Evolutionary conservation across 768 basidiomycete genomes (phyloP).

Genomic region (Rubroboletus pulcherrimus): DNA sequence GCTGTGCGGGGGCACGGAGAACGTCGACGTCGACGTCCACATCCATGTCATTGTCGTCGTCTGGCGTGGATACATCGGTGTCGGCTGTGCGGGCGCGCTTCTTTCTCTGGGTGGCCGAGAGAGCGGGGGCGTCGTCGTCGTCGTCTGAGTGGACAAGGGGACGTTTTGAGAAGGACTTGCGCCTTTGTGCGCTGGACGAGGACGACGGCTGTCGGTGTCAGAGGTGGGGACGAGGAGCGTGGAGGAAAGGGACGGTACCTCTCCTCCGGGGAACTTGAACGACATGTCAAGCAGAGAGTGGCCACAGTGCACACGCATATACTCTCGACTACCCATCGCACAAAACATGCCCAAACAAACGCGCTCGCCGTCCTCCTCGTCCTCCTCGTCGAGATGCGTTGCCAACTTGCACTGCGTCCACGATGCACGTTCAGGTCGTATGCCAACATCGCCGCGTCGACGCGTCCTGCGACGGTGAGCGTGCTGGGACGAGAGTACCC

Average conservation of each 20-base stretch:
- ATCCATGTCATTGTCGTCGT: slow-evolving; percentile 40
- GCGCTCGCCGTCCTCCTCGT: slow-evolving; percentile 7
- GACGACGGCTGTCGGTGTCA: slow-evolving; percentile 21
- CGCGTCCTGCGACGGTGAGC: slow-evolving; percentile 31
- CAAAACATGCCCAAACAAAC: slow-evolving; percentile 21
- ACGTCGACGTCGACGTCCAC: slow-evolving; percentile 42
- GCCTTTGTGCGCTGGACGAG: slow-evolving; percentile 10
- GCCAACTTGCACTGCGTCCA: slow-evolving; percentile 5
- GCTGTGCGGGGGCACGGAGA: slow-evolving; percentile 16
- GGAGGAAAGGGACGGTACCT: slow-evolving; percentile 8
- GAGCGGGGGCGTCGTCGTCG: slow-evolving; percentile 45
- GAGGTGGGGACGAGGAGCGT: neutral
- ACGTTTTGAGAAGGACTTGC: slow-evolving; percentile 23
- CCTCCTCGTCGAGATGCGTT: slow-evolving; percentile 16
- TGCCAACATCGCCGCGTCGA: slow-evolving; percentile 5
- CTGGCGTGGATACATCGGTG: slow-evolving; percentile 37
- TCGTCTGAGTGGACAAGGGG: slow-evolving; percentile 35
- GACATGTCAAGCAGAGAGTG: slow-evolving; percentile 10
- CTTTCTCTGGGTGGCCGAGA: slow-evolving; percentile 42
- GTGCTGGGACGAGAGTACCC: slow-evolving; percentile 67
- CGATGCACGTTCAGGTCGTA: slow-evolving; percentile 9
- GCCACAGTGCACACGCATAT: slow-evolving; percentile 5
- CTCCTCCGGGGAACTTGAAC: slow-evolving; percentile 9
- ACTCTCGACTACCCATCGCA: neutral
- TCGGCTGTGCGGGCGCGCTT: slow-evolving; percentile 28